Conservation (phyloP, 306 rosid species). For the Cucurbita moschata region DNA sequence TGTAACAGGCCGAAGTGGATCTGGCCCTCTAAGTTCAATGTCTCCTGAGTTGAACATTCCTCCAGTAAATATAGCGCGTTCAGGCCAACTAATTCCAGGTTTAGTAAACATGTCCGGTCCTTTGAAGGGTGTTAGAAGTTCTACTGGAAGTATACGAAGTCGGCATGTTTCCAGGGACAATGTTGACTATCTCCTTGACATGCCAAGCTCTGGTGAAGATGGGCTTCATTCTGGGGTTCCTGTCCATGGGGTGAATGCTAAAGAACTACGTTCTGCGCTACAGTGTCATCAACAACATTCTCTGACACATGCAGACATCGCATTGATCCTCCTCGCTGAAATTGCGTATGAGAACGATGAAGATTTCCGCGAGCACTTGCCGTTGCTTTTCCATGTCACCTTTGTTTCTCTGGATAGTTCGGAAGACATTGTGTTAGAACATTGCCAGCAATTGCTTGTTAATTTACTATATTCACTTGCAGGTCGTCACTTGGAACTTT, state of each 20-base stretch:
- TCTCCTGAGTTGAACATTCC: conserved; percentile 85
- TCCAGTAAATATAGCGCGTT: conserved; percentile 78
- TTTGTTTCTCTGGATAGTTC: conserved; percentile 99
- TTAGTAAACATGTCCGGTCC: conserved; percentile 98
- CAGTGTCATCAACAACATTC: conserved; percentile 99
- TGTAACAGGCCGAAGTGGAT: conserved; percentile 88
- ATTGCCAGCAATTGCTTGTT: conserved; percentile 97
- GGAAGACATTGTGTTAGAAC: conserved; percentile 93
- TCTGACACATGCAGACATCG: conserved; percentile 93
- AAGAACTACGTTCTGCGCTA: conserved; percentile 94
- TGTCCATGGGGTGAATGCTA: conserved; percentile 66
- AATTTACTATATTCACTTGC: conserved; percentile 93
- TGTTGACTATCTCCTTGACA: conserved; percentile 94
- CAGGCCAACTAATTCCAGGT: conserved; percentile 90
- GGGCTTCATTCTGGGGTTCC: conserved; percentile 52
- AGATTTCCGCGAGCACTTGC: conserved; percentile 97
- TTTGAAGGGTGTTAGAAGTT: conserved; percentile 94
- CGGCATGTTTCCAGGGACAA: conserved; percentile 97
- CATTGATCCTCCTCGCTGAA: conserved; percentile 91
- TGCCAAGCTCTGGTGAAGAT: conserved; percentile 97
- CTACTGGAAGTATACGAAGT: conserved; percentile 91
- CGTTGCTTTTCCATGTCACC: conserved; percentile 87
- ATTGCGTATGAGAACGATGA: conserved; percentile 99
- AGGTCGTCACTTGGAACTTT: conserved; percentile 94
- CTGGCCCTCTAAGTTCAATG: conserved; percentile 96